Conservation (phyloP, 345 rosid species). For the Melastoma malabathricum region DNA sequence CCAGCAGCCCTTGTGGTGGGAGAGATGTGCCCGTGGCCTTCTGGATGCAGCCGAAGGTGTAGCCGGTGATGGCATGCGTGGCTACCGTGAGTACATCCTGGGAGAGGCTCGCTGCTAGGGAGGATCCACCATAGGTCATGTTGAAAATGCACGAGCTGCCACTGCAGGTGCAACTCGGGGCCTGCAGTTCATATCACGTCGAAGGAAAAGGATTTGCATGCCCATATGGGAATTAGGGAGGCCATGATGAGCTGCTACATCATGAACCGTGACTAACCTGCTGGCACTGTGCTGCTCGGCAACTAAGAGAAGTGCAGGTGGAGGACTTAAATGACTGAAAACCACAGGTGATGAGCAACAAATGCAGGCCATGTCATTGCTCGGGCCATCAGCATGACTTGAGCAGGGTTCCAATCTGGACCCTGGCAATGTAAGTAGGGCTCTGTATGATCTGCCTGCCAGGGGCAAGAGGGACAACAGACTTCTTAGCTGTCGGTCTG, state of each 20-base stretch:
- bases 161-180: conserved; percentile 50
- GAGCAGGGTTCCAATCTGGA: conserved; percentile 79
- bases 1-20: conserved; percentile 82
- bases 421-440: conserved; percentile 67
- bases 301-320: conserved; percentile 39
- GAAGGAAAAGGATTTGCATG: background rate
- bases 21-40: conserved; percentile 50
- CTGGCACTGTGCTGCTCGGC: conserved; percentile 64
- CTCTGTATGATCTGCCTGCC: conserved; percentile 70
- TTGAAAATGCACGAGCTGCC: conserved; percentile 55
- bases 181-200: conserved; percentile 27
- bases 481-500: conserved; percentile 48
- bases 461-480: conserved; percentile 82
- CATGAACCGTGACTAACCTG: conserved; percentile 31
- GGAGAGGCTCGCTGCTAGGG: conserved; percentile 49
- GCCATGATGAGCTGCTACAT: too few species aligned
- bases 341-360: conserved; percentile 63
- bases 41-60: conserved; percentile 76
- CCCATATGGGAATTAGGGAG: too few species aligned
- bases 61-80: conserved; percentile 40
- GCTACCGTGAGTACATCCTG: conserved; percentile 56
- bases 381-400: conserved; percentile 71
- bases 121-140: conserved; percentile 71
- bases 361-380: conserved; percentile 70
- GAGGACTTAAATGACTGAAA: conserved; percentile 39